These are phyloP conservation scores for Leptographium procerum DNA, from an alignment of 2,329 filamentous ascomycete species.

Conservation along the genomic window DNA sequence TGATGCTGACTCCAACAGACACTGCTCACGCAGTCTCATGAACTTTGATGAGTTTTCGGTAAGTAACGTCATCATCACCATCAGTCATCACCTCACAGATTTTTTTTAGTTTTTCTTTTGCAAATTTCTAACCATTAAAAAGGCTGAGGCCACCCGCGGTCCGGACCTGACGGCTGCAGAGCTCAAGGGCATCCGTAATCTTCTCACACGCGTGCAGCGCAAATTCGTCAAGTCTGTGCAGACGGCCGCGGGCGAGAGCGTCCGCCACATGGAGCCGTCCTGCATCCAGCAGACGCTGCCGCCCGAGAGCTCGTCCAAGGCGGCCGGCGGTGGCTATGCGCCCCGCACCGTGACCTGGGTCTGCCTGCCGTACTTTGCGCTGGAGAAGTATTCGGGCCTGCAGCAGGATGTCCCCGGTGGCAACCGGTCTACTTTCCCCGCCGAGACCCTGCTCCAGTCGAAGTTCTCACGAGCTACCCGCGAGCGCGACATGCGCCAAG, in stretches of 20 bases:
- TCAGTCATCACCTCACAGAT: too few species aligned
- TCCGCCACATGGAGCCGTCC: conserved; percentile 30
- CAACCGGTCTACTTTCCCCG: conserved; percentile 25
- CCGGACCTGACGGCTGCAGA: neutral
- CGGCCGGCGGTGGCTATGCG: conserved; percentile 7
- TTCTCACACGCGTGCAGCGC: conserved; percentile 27
- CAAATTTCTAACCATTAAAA: neutral
- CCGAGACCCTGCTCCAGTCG: conserved; percentile 31
- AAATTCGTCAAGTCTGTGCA: conserved; percentile 24
- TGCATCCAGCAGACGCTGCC: conserved; percentile 25
- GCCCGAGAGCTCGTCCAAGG: conserved; percentile 12
- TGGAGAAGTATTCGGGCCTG: conserved; percentile 31
- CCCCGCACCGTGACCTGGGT: conserved; percentile 25
- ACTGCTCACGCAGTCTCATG: neutral
- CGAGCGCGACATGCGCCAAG: conserved; percentile 34
- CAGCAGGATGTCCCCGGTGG: conserved; percentile 15
- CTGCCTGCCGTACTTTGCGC: conserved; percentile 35
- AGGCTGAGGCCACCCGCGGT: neutral
- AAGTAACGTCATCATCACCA: neutral
- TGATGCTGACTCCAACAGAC: neutral
- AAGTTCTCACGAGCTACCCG: conserved; percentile 27
- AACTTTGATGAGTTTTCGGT: conserved; percentile 3
- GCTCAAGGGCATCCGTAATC: conserved; percentile 5
- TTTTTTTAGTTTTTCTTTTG: too few species aligned
- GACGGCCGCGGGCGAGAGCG: conserved; percentile 25